Evolutionary conservation across 225 moss, liverwort and hornwort genomes (phyloP).

Genomic region (Asterella californica): DNA sequence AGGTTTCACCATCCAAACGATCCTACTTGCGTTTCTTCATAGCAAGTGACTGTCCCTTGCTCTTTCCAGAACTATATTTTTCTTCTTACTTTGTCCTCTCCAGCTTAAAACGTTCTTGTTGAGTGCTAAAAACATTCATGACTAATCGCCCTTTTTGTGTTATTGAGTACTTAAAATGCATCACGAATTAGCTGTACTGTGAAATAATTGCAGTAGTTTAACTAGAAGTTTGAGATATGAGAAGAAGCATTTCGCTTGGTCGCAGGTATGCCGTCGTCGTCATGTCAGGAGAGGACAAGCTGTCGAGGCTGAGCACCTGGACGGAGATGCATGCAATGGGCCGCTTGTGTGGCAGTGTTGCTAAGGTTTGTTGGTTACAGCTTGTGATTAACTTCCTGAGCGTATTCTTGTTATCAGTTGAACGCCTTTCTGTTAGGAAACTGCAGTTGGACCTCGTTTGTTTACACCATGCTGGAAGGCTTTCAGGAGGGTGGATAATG

Average conservation of each 20-base stretch:
- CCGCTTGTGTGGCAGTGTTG: conserved; percentile 92
- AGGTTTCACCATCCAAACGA: neutral
- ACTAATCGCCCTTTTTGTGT: neutral
- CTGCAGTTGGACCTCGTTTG: neutral
- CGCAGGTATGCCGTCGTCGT: conserved; percentile 84
- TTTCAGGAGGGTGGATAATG: too few species aligned
- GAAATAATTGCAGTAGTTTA: neutral
- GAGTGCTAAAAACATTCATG: neutral
- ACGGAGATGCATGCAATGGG: too few species aligned
- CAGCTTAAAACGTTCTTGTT: neutral
- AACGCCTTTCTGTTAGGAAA: neutral
- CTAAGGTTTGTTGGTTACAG: conserved; percentile 48
- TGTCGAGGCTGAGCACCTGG: conserved; percentile 67
- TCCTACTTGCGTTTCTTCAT: too few species aligned
- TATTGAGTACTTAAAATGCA: too few species aligned
- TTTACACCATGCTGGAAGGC: neutral
- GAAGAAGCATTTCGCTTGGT: neutral
- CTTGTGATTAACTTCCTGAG: neutral
- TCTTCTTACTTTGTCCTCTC: neutral
- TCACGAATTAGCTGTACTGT: too few species aligned
- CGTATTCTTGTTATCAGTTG: neutral
- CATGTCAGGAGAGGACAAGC: conserved; percentile 58
- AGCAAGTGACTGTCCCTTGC: neutral
- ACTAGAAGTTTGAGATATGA: neutral
- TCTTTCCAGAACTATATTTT: neutral